Percentiles rank a stretch among this genome's conserved stretches.
Evolutionary conservation across 805 yeast species (phyloP).

Genomic region (Metschnikowia orientalis): DNA sequence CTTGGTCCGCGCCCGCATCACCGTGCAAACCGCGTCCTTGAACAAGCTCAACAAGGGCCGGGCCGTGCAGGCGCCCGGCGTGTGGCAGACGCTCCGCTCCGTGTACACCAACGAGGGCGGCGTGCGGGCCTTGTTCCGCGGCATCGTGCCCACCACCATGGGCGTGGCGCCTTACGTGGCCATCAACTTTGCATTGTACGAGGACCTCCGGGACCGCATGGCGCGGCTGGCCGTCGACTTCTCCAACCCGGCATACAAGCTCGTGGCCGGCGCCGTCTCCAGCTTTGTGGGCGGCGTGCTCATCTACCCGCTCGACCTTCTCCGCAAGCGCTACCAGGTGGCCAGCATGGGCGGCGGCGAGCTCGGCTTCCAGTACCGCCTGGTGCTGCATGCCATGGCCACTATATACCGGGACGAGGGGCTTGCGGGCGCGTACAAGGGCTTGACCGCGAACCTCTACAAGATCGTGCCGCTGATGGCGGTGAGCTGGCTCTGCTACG

Average conservation of each 20-base stretch:
- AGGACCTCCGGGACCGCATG: constrained; percentile 61
- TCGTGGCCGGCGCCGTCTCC: constrained; percentile 76
- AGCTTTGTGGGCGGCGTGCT: constrained; percentile 89
- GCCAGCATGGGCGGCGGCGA: constrained; percentile 73
- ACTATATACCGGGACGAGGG: constrained; percentile 76
- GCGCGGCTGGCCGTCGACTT: constrained; percentile 28
- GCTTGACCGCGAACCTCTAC: constrained; percentile 73
- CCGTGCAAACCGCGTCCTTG: constrained; percentile 77
- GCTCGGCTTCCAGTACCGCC: constrained; percentile 77
- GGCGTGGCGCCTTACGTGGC: constrained; percentile 98
- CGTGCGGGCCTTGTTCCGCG: constrained; percentile 68
- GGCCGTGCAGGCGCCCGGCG: constrained; percentile 63
- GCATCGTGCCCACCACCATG: constrained; percentile 82
- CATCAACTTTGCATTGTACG: constrained; percentile 86
- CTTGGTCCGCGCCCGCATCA: constrained; percentile 81
- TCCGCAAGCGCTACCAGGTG: constrained; percentile 88
- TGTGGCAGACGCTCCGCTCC: constrained; percentile 48
- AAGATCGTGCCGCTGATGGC: constrained; percentile 96
- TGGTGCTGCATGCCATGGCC: constrained; percentile 68
- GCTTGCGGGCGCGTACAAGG: constrained; percentile 63
- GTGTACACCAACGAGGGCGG: constrained; percentile 84
- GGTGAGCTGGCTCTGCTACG: constrained; percentile 86
- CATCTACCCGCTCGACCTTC: constrained; percentile 87
- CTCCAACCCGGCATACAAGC: constrained; percentile 50
- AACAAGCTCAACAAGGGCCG: constrained; percentile 45